Conservation (phyloP, 352 stramenopile species). For the Saprolegnia parasitica region DNA sequence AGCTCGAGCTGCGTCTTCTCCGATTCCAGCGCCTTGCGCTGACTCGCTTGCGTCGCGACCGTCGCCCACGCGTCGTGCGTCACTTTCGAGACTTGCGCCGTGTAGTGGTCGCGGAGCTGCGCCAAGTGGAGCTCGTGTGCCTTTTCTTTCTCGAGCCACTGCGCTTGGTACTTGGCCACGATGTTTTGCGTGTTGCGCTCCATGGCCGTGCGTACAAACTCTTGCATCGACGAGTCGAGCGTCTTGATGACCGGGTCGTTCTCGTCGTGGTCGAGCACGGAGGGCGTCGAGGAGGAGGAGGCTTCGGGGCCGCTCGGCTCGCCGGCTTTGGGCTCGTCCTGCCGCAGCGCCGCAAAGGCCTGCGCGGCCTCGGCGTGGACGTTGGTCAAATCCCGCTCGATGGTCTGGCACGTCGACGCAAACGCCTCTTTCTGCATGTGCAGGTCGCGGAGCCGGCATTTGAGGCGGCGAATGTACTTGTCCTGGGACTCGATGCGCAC, state of each 20-base stretch:
- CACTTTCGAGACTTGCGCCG: slow-evolving; percentile 2
- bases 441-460: slow-evolving; percentile 23
- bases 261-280: background rate
- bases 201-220: slow-evolving; percentile 27
- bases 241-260: slow-evolving; percentile 10
- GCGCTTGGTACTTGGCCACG: slow-evolving; percentile 28
- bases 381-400: slow-evolving; percentile 26
- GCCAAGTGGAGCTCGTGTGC: slow-evolving; percentile 16
- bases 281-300: background rate
- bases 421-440: slow-evolving; percentile 28
- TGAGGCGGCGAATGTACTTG: slow-evolving; percentile 28
- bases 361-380: slow-evolving; percentile 18
- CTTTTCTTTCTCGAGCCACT: slow-evolving; percentile 23
- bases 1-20: slow-evolving; percentile 51
- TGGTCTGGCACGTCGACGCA: slow-evolving; percentile 13
- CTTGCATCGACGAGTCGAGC: slow-evolving; percentile 27
- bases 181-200: slow-evolving; percentile 28
- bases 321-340: background rate
- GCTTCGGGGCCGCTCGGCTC: slow-evolving; percentile 23
- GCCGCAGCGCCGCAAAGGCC: slow-evolving; percentile 4
- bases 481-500: slow-evolving; percentile 23
- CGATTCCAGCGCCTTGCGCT: slow-evolving; percentile 65
- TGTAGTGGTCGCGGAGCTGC: slow-evolving; percentile 26
- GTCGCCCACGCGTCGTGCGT: slow-evolving; percentile 26
- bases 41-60: slow-evolving; percentile 12